These are phyloP conservation scores for Cladobotryum protrusum DNA, from an alignment of 2,329 filamentous ascomycete species.

Conservation along the genomic window DNA sequence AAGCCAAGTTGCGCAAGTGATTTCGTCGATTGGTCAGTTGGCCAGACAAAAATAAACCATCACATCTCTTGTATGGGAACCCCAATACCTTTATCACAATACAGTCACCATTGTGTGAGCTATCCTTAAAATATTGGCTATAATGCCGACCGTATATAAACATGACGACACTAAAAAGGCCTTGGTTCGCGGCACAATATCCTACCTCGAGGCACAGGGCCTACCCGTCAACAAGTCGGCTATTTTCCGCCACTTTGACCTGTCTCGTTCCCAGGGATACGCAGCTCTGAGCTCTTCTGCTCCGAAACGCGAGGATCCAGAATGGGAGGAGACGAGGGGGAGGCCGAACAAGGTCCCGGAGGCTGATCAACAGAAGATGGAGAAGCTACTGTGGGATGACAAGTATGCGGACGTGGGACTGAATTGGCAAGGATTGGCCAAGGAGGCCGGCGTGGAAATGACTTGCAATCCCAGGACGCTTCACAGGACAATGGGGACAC, in stretches of 20 bases:
- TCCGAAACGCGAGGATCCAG: conserved; percentile 30
- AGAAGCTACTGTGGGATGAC: conserved; percentile 32
- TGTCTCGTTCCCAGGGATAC: conserved; percentile 33
- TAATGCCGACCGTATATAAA: conserved; percentile 23
- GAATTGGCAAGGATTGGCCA: conserved; percentile 29
- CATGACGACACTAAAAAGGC: conserved; percentile 34
- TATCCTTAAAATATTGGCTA: background rate
- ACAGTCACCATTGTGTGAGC: no score
- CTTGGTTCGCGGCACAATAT: conserved; percentile 34
- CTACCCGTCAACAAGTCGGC: conserved; percentile 34
- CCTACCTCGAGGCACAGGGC: conserved; percentile 33
- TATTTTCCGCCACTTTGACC: conserved; percentile 34
- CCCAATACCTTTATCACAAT: no score
- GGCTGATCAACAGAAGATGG: conserved; percentile 31
- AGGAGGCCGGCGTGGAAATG: conserved; percentile 27
- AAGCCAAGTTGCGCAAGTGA: background rate
- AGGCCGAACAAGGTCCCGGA: conserved; percentile 30
- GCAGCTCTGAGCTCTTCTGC: conserved; percentile 28
- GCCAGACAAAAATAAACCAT: conserved; percentile 29
- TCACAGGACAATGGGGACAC: conserved; percentile 32
- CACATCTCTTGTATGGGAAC: conserved; percentile 14
- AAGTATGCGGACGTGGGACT: conserved; percentile 24
- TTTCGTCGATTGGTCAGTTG: background rate
- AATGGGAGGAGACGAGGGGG: conserved; percentile 34
- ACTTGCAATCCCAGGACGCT: conserved; percentile 30